phyloP scores from a whole-genome alignment of 1,284 basidiomycete species.

The Cryptococcus hybrid region DNA sequence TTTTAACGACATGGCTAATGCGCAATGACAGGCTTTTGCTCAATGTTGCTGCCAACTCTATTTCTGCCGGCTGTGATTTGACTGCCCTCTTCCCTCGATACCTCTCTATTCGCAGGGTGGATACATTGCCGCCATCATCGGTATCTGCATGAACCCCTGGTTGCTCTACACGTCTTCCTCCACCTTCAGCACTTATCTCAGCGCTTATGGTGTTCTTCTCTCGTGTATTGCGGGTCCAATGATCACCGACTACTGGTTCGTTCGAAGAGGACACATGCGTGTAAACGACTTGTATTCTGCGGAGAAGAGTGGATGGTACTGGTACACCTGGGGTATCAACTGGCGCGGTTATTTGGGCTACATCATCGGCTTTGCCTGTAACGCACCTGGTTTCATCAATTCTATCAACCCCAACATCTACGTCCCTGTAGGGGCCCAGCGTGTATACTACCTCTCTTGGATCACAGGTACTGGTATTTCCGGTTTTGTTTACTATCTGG shows the following conservation, averaged over 20 bases:
- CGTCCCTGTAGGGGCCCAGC: constrained; percentile 64
- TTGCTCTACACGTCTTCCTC: constrained; percentile 72
- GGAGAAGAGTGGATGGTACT: constrained; percentile 64
- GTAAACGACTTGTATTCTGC: constrained; percentile 69
- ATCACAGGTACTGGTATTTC: constrained; percentile 74
- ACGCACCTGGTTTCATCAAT: constrained; percentile 61
- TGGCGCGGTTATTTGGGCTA: constrained; percentile 56
- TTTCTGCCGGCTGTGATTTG: constrained; percentile 80
- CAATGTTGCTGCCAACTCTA: constrained; percentile 80
- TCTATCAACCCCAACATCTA: constrained; percentile 55
- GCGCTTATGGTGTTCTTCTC: constrained; percentile 62
- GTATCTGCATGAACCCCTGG: constrained; percentile 69
- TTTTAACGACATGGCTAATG: background rate
- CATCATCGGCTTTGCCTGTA: constrained; percentile 70
- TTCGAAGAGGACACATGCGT: constrained; percentile 68
- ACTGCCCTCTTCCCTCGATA: constrained; percentile 76
- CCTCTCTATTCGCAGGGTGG: constrained; percentile 84
- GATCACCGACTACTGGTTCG: constrained; percentile 77
- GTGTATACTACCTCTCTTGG: constrained; percentile 70
- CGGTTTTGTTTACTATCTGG: constrained; percentile 60
- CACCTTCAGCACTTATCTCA: constrained; percentile 77
- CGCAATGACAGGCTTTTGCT: constrained; percentile 23
- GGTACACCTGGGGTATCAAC: constrained; percentile 73
- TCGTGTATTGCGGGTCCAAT: constrained; percentile 81
- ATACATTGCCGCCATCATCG: constrained; percentile 71